Conservation (phyloP, 768 basidiomycete species). For the Pisolithus albus region DNA sequence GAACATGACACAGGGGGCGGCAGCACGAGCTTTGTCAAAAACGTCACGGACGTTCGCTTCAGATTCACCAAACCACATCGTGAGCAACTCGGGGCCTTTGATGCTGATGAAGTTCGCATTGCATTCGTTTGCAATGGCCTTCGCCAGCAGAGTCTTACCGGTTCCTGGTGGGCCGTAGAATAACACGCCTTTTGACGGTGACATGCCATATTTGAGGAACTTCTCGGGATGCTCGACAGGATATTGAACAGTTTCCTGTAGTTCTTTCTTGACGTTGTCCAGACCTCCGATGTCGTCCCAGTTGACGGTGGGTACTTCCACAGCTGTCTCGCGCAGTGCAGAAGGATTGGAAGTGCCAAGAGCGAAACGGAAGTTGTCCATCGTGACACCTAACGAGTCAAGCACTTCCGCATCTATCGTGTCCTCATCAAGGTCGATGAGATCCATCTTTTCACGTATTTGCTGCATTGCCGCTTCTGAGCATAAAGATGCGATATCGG, state of each 20-base stretch:
- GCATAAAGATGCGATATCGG: constrained; percentile 94
- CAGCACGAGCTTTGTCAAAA: constrained; percentile 99
- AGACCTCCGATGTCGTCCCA: constrained; percentile 99
- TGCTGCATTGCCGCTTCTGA: constrained; percentile 99
- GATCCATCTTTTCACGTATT: constrained; percentile 99
- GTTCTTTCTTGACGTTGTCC: constrained; percentile 98
- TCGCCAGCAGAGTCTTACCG: constrained; percentile 97
- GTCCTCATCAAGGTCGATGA: constrained; percentile 93
- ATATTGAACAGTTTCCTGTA: constrained; percentile 99
- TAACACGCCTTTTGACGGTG: constrained; percentile 97
- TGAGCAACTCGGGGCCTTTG: constrained; percentile 97
- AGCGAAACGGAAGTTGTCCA: constrained; percentile 99
- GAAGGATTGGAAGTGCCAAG: constrained; percentile 97
- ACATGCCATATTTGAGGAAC: constrained; percentile 99
- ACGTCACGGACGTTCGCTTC: constrained; percentile 99
- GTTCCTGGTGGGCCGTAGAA: constrained; percentile 99
- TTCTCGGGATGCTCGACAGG: constrained; percentile 99
- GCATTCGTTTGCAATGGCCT: constrained; percentile 99
- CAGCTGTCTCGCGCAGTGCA: constrained; percentile 96
- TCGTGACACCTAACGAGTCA: constrained; percentile 96
- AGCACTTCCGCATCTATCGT: constrained; percentile 99
- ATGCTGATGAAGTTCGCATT: constrained; percentile 99
- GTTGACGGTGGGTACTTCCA: constrained; percentile 96
- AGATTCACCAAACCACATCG: constrained; percentile 99
- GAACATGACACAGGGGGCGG: constrained; percentile 99